Evolutionary conservation across 2,329 filamentous ascomycete genomes (phyloP).

Genomic region (Botryosphaeria dothidea): DNA sequence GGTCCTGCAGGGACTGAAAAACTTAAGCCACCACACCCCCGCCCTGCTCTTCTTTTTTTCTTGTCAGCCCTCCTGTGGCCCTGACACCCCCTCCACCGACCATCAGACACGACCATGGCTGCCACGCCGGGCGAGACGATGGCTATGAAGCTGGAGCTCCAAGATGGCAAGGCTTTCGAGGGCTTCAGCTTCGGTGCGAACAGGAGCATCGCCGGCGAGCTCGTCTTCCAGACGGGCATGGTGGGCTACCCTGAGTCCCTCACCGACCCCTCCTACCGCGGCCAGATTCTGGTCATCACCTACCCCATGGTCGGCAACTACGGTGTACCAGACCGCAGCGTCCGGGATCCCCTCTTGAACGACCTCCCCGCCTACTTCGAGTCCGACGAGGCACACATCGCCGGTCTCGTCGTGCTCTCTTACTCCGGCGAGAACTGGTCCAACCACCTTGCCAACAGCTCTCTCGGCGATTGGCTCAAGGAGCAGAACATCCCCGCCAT

Average conservation of each 20-base stretch:
- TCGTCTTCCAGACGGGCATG: slow-evolving; percentile 99
- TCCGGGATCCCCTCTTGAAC: slow-evolving; percentile 79
- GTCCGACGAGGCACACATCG: slow-evolving; percentile 87
- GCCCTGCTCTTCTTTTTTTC: not conserved
- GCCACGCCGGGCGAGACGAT: slow-evolving; percentile 7
- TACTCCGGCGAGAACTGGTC: slow-evolving; percentile 96
- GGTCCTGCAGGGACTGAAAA: not conserved
- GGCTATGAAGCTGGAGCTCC: slow-evolving; percentile 79
- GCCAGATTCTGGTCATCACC: slow-evolving; percentile 94
- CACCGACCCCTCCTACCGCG: slow-evolving; percentile 83
- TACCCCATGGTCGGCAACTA: slow-evolving; percentile 97
- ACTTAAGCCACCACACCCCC: not conserved
- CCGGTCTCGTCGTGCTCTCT: slow-evolving; percentile 84
- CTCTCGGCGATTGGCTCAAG: slow-evolving; percentile 91
- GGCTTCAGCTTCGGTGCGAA: slow-evolving; percentile 95
- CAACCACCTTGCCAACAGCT: slow-evolving; percentile 88
- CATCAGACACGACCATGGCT: slow-evolving; percentile 17
- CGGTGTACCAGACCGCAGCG: slow-evolving; percentile 85
- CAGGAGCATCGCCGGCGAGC: slow-evolving; percentile 91
- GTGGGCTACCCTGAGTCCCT: slow-evolving; percentile 96
- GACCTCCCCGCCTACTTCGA: slow-evolving; percentile 93
- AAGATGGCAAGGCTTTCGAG: slow-evolving; percentile 88
- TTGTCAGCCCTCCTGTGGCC: not conserved
- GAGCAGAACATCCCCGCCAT: slow-evolving; percentile 93
- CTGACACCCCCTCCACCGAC: not conserved